These are phyloP conservation scores for Alternaria postmessia DNA, from an alignment of 2,329 filamentous ascomycete genomes.

Conservation along the genomic window DNA sequence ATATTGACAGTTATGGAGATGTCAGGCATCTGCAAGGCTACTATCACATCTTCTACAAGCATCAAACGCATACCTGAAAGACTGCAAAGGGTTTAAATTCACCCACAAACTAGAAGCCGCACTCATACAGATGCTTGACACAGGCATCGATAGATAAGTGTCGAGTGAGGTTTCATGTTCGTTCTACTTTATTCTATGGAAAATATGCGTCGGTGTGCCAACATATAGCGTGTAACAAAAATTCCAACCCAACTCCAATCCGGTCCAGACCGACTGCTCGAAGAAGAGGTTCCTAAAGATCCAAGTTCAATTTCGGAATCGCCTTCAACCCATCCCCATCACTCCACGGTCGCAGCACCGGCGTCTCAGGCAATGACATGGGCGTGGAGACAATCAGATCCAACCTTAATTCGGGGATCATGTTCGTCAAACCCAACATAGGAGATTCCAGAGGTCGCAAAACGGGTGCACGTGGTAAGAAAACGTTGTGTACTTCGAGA, in stretches of 20 bases:
- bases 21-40: neutral
- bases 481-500: neutral
- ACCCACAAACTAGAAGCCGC: slow-evolving; percentile 30
- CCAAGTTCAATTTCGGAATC: neutral
- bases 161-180: neutral
- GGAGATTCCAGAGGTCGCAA: neutral
- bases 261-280: too few species aligned
- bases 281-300: neutral
- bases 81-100: slow-evolving; percentile 31
- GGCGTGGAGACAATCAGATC: neutral
- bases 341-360: neutral
- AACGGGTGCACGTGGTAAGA: neutral
- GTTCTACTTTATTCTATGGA: too few species aligned
- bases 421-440: neutral
- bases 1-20: neutral
- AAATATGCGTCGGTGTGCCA: too few species aligned
- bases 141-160: neutral
- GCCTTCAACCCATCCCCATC: neutral
- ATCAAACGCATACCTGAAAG: slow-evolving; percentile 32
- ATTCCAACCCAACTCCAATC: neutral
- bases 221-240: neutral
- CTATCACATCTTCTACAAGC: slow-evolving; percentile 3
- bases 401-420: neutral
- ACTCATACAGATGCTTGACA: neutral
- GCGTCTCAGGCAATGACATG: neutral